Conservation (phyloP, 2,329 filamentous ascomycete genomes). For the Mycosphaerelloides madeirae region DNA sequence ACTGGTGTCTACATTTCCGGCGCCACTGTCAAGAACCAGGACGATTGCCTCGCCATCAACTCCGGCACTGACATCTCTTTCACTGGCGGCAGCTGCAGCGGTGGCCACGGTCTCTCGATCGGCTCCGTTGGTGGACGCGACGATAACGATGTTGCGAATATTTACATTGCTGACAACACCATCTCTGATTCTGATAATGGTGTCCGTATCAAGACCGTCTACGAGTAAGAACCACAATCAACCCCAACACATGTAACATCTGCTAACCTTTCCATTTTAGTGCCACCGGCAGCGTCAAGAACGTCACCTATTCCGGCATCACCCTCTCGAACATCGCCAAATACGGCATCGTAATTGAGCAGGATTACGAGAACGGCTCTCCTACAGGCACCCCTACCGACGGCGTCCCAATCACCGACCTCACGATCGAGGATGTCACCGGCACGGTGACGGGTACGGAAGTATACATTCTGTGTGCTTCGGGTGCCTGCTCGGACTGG, state of each 20-base stretch:
- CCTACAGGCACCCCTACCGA: constrained; percentile 43
- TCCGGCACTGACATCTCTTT: constrained; percentile 27
- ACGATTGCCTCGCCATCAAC: constrained; percentile 32
- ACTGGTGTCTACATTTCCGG: constrained; percentile 28
- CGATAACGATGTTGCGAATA: constrained; percentile 50
- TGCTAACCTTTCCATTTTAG: too few relatives aligned
- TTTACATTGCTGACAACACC: constrained; percentile 48
- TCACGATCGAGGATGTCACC: constrained; percentile 43
- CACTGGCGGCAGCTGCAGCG: constrained; percentile 22
- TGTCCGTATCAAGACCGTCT: constrained; percentile 54
- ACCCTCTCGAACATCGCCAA: constrained; percentile 47
- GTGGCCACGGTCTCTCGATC: constrained; percentile 24
- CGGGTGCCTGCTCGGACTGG: constrained; percentile 50
- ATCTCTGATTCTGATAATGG: constrained; percentile 53
- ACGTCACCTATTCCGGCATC: constrained; percentile 52
- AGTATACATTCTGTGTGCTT: constrained; percentile 52
- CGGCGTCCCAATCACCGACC: constrained; percentile 52
- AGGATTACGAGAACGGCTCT: constrained; percentile 52
- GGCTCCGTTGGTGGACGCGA: constrained; percentile 48
- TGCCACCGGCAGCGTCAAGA: constrained; percentile 49
- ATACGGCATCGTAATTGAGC: constrained; percentile 56
- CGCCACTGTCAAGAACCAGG: constrained; percentile 31
- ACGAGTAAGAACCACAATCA: constrained; percentile 24
- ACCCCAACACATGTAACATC: too few relatives aligned
- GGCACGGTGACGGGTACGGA: constrained; percentile 42